These are phyloP conservation scores for Microthyrium microscopicum DNA, from an alignment of 2,329 filamentous ascomycete species.

Conservation along the genomic window DNA sequence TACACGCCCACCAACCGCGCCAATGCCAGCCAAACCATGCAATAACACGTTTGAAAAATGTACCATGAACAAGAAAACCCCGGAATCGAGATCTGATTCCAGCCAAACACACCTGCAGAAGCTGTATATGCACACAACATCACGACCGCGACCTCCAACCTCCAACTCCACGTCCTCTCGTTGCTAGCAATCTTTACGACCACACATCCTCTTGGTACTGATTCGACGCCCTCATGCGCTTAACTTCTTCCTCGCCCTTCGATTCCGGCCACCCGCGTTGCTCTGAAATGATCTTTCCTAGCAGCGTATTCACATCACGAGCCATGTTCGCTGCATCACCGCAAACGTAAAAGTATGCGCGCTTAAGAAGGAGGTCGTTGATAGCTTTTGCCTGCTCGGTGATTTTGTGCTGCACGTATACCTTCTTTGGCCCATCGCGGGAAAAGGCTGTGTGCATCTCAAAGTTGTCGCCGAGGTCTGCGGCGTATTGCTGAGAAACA, in stretches of 20 bases:
- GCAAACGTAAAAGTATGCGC: constrained; percentile 93
- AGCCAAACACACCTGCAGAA: no score
- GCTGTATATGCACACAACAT: no score
- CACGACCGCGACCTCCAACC: no score
- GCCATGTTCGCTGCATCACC: constrained; percentile 97
- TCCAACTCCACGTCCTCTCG: not conserved
- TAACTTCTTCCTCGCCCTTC: constrained; percentile 92
- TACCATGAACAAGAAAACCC: no score
- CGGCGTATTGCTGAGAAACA: constrained; percentile 54
- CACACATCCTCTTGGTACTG: constrained; percentile 82
- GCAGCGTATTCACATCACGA: constrained; percentile 74
- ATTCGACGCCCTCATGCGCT: constrained; percentile 86
- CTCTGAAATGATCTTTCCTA: constrained; percentile 73
- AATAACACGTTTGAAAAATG: no score
- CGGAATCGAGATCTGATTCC: no score
- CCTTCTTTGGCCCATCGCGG: constrained; percentile 70
- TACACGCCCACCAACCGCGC: no score
- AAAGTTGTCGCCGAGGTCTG: constrained; percentile 73
- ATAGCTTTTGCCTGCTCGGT: constrained; percentile 70
- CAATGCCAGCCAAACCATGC: no score
- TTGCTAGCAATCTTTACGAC: constrained; percentile 28
- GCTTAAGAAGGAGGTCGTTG: constrained; percentile 71
- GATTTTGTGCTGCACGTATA: constrained; percentile 90
- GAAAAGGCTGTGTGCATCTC: constrained; percentile 90
- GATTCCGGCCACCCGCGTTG: constrained; percentile 65